Base-by-base conservation (phyloP, 192 early-diverging fungal species). In the Obelidium mucronatum region DNA sequence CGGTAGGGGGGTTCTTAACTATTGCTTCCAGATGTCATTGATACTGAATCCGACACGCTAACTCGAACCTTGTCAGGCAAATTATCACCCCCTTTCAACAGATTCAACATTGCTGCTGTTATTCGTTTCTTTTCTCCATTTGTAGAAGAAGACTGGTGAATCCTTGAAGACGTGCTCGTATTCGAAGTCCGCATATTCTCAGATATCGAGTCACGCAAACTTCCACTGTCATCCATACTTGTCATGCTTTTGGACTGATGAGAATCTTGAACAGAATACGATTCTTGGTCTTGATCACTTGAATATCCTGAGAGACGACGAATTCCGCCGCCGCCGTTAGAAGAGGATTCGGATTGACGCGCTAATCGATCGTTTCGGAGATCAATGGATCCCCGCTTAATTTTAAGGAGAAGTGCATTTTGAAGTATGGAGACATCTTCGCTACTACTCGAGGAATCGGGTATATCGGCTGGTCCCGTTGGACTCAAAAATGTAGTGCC, bases 21-120 rank as follows among this genome's bases (percentile, higher is more conserved):
- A n/a, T n/a, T n/a, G n/a, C n/a, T n/a, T n/a, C n/a, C n/a, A n/a
- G n/a, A n/a, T n/a, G n/a, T n/a, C n/a, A n/a, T n/a, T n/a, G n/a
- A n/a, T n/a, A n/a, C n/a, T n/a, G n/a, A n/a, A n/a, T n/a, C n/a
- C 1, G 34, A 65, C 31, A 35, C 19, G 39, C 35, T 65, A 30
- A 11, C 26, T 65, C 28, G 37, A 65, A 30, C 35, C 28, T 19
- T 5, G 2, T 30, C 31, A 30, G 17, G 6, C 24, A 22, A 11
- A n/a, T 22, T 59, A 59, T 24, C n/a, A 30, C 31, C 31, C 26
- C 56, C n/a, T 11, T 59, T 64, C 31, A 33, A 64, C 28, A 64
- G 30, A 39, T 67, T 67, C 5, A 67, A 30, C 66, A 67, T 67
- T 6, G 66, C 66, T 31, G 66, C 66, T 8, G 66, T 67, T 15